phyloP scores from a whole-genome alignment of 345 rosid genomes.

The Brassica carinata region DNA sequence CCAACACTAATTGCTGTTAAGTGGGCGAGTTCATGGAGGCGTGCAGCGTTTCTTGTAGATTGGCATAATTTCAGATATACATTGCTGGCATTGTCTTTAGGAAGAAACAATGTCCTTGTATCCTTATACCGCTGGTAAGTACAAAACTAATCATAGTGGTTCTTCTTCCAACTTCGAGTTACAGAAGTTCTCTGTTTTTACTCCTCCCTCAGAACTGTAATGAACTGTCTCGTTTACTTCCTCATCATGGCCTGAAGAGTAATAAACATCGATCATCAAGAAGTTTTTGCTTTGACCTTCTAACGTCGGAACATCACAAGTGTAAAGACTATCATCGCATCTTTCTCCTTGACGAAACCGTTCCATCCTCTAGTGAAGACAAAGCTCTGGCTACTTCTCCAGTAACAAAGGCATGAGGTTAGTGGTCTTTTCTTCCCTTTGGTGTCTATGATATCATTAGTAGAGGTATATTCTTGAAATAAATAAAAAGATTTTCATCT shows the following conservation, averaged over 20 bases:
- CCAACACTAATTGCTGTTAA: slow-evolving; percentile 84
- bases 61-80: slow-evolving; percentile 99
- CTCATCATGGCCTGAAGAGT: not conserved
- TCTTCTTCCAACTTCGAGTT: not conserved
- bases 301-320: slow-evolving; percentile 35
- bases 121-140: slow-evolving; percentile 79
- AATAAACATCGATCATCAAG: slow-evolving; percentile 49
- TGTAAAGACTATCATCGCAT: slow-evolving; percentile 45
- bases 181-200: not conserved
- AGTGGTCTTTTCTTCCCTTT: slow-evolving; percentile 47
- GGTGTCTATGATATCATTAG: slow-evolving; percentile 65
- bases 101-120: slow-evolving; percentile 77
- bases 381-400: slow-evolving; percentile 46
- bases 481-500: not conserved
- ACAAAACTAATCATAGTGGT: not conserved
- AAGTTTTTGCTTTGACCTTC: slow-evolving; percentile 31
- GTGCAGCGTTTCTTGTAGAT: slow-evolving; percentile 72
- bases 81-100: slow-evolving; percentile 79
- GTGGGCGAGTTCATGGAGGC: slow-evolving; percentile 88
- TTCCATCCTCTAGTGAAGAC: slow-evolving; percentile 89
- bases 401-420: slow-evolving; percentile 46
- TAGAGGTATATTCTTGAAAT: slow-evolving; percentile 48
- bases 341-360: slow-evolving; percentile 54
- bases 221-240: not conserved
- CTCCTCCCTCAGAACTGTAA: not conserved